Evolutionary conservation across 2,329 filamentous ascomycete species (phyloP), one percentile per base, ranked within the genome.

Genomic region (Sporothrix sp.): DNA sequence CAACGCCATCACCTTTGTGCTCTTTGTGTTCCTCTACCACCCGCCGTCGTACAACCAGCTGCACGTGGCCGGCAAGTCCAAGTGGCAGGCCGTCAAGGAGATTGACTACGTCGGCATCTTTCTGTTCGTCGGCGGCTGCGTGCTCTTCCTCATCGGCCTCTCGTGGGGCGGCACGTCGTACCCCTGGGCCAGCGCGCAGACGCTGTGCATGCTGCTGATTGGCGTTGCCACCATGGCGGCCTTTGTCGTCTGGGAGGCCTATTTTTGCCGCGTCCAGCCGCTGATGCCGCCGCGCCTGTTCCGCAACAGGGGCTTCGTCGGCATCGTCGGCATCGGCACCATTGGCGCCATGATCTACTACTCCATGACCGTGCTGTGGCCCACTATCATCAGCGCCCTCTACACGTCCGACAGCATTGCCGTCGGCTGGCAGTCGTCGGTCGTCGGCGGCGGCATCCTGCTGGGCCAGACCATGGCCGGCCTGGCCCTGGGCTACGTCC

Each of bases 41-140:
- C 73, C 71, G 21, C 71, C 73, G 0, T 67, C 65, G 7, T 73
- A 67, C 58, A 58, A 64, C 18, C 67, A 69, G 60, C 65, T 72
- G 16, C 68, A 72, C 52, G 58, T 66, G 21, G 36, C 60, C 48
- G 60, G 63, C 33, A 68, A 66, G 58, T 62, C 63, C 2, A 62
- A 61, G 40, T 56, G 62, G 57, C 60, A 70, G 54, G 63, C 67
- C 57, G 54, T 70, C 38, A 68, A 64, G 57, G 63, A 68, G 51
- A 63, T 77, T 11, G 75, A 75, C 58, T 70, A 63, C 53, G 50
- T 70, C 35, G 72, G 72, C 27, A 67, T 73, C 47, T 57, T 68
- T 32, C 61, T 75, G 1, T 72, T 67, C 57, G 56, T 66, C 11
- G 58, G 61, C 13, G 71, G 71, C 21, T 63, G 67, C 9, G 60